A percentile compares a stretch with the other conserved stretches of the same genome.
Evolutionary conservation across 306 rosid species (phyloP).

Genomic region (Amphicarpaea edgeworthii): DNA sequence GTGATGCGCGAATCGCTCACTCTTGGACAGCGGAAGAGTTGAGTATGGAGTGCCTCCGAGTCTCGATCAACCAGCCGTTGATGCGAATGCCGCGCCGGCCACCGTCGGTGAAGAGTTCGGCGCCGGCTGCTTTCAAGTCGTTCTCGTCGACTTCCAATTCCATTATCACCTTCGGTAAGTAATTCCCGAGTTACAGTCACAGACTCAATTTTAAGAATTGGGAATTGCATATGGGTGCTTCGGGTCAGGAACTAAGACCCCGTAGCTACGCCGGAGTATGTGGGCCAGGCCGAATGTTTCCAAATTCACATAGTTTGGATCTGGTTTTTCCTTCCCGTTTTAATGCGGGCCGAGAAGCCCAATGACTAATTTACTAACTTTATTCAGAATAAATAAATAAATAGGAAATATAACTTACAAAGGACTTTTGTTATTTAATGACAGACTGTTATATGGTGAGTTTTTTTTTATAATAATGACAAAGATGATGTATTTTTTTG

Average conservation of each 20-base stretch:
- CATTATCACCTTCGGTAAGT: slow-evolving; percentile 47
- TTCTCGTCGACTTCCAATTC: slow-evolving; percentile 76
- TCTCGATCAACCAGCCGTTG: slow-evolving; percentile 89
- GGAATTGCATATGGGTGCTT: not conserved
- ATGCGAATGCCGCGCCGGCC: slow-evolving; percentile 76
- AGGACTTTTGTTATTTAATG: no score
- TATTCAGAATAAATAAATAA: no score
- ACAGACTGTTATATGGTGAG: no score
- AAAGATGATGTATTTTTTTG: no score
- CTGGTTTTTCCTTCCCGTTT: no score
- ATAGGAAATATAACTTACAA: no score
- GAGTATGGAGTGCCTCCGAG: slow-evolving; percentile 75
- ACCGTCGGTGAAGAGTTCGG: slow-evolving; percentile 66
- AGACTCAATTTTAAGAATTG: not conserved
- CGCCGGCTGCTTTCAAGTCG: slow-evolving; percentile 88
- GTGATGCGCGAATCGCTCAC: slow-evolving; percentile 47
- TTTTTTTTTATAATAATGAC: no score
- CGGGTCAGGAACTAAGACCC: not conserved
- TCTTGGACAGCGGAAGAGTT: slow-evolving; percentile 65
- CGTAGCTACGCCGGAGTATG: no score
- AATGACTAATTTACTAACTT: no score
- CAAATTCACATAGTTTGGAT: no score
- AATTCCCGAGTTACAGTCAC: not conserved
- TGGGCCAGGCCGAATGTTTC: no score
- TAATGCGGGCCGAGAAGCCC: no score